Base-by-base conservation (phyloP, 129 eudicot species). In the Scalesia atractyloides region DNA sequence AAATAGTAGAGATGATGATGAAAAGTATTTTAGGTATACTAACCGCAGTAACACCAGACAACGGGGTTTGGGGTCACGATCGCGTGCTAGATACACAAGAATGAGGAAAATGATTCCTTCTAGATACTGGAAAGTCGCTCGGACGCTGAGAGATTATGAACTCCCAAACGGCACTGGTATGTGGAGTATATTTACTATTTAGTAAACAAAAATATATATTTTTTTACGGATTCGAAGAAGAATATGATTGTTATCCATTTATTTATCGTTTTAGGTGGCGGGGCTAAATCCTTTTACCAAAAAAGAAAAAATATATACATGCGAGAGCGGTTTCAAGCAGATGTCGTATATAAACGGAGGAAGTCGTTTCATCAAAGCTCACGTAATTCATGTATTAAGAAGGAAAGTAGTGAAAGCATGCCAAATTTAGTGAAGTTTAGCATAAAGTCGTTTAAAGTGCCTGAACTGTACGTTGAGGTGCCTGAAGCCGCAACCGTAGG, bases 401-500 rank as follows among this genome's bases (percentile, higher is more conserved):
- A 89, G 44, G 70, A 33, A 46, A 60, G 69, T 17, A 60, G 77
- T 48, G 77, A 73, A 73, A 60, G 36, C 60, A 17, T 30, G 16
- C 30, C 65, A 36, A n/a, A 33, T 65, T 75, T 91, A 88, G 97
- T 95, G 83, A 86, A 89, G 78, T 81, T 95, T 20, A 84, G 89
- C 89, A 90, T 95, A 30, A 90, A 95, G 85, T 90, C 99, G 12
- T 90, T 95, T 67, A 88, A 66, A 80, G 96, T 95, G 56, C 99
- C 99, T 1, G 99, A 90, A 84, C 85, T 95, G 69, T 88, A 88
- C 63, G 82, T 95, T 60, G 99, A 95, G 87, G 96, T 90, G 70
- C 94, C 99, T 12, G 99, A 95, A 82, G 88, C 84, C 61, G 88
- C 91, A 68, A 95, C 93, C 26, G 96, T 95, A 64, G 97, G 97